Conservation (phyloP, 2,329 filamentous ascomycete species). For the Penicillium oxalicum region DNA sequence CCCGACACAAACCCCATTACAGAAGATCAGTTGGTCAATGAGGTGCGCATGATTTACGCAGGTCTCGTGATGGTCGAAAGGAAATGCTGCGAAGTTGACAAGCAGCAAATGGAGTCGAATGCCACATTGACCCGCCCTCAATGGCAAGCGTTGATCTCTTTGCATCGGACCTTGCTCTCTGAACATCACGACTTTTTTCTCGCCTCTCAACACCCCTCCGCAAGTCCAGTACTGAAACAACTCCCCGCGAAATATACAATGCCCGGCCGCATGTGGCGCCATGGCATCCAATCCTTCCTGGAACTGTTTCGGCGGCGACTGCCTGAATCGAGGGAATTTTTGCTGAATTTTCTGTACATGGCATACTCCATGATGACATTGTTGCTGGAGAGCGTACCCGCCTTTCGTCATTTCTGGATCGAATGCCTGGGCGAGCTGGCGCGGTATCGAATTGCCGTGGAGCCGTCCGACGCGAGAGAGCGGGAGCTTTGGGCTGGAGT, state of each 20-base stretch:
- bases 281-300: slow-evolving; percentile 81
- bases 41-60: slow-evolving; percentile 62
- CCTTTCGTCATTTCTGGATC: slow-evolving; percentile 85
- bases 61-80: slow-evolving; percentile 80
- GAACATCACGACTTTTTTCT: slow-evolving; percentile 85
- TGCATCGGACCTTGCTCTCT: slow-evolving; percentile 74
- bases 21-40: slow-evolving; percentile 70
- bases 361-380: slow-evolving; percentile 87
- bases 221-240: slow-evolving; percentile 59
- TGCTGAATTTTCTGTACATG: slow-evolving; percentile 84
- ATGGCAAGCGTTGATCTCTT: slow-evolving; percentile 72
- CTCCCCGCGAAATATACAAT: slow-evolving; percentile 79
- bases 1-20: slow-evolving; percentile 64
- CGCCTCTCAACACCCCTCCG: slow-evolving; percentile 78
- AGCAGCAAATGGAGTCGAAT: slow-evolving; percentile 41
- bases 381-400: slow-evolving; percentile 75
- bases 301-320: slow-evolving; percentile 69
- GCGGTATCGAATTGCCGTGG: slow-evolving; percentile 84
- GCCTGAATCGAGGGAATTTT: slow-evolving; percentile 74
- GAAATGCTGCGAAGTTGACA: slow-evolving; percentile 80
- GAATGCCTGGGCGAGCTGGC: slow-evolving; percentile 85
- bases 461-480: slow-evolving; percentile 70
- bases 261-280: slow-evolving; percentile 90
- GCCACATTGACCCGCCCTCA: slow-evolving; percentile 55
- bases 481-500: slow-evolving; percentile 77